These are phyloP conservation scores for Jackrogersella minutella DNA, from an alignment of 495 filamentous ascomycete genomes.

Conservation along the genomic window DNA sequence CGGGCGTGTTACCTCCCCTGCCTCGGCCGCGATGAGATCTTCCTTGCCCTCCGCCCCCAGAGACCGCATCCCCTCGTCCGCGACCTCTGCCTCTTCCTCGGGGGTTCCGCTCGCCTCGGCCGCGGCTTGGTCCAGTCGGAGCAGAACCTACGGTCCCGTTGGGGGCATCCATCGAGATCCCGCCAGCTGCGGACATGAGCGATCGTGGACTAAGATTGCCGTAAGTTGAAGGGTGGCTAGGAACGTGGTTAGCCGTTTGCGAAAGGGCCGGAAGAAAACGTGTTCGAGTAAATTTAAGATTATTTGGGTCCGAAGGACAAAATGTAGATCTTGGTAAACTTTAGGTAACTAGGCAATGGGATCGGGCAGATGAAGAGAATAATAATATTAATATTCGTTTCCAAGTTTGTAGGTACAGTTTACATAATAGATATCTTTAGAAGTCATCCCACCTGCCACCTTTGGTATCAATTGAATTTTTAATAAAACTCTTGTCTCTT, in stretches of 20 bases:
- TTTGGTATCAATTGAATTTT: neutral
- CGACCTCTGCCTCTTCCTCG: constrained; percentile 52
- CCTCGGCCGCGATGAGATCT: constrained; percentile 43
- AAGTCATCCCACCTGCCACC: neutral
- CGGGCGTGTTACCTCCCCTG: constrained; percentile 29
- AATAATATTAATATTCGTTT: too few species aligned
- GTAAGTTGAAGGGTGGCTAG: neutral
- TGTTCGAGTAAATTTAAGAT: too few species aligned
- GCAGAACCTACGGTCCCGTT: neutral
- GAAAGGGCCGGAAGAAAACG: too few species aligned
- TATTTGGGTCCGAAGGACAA: neutral
- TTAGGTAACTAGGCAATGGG: too few species aligned
- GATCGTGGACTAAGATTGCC: neutral
- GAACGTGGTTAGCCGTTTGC: neutral
- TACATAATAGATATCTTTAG: too few species aligned
- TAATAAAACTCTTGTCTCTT: too few species aligned
- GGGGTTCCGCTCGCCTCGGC: constrained; percentile 45
- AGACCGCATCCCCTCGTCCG: constrained; percentile 24
- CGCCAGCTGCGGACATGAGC: constrained; percentile 1
- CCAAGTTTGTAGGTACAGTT: too few species aligned
- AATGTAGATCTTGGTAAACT: neutral
- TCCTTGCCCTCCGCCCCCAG: constrained; percentile 24
- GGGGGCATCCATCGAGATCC: neutral
- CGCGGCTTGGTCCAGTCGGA: constrained; percentile 13
- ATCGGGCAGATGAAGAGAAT: too few species aligned